Evolutionary conservation across 1,284 basidiomycete species (phyloP).

Genomic region (Ceratobasidium sp.): DNA sequence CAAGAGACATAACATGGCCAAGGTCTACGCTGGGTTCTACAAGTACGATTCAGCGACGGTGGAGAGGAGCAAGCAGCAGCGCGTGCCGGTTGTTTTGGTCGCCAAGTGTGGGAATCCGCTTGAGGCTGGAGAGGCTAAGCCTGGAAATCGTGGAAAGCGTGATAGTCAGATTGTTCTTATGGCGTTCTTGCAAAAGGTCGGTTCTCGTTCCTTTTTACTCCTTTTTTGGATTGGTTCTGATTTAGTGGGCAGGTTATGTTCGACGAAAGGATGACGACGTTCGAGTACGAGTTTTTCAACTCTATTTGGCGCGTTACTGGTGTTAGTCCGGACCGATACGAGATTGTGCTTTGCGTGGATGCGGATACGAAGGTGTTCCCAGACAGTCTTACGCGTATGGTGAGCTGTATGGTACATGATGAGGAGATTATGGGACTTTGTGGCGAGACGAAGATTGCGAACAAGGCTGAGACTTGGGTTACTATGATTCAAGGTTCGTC

Average conservation of each 20-base stretch:
- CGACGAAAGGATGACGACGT: slow-evolving; percentile 96
- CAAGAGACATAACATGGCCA: slow-evolving; percentile 95
- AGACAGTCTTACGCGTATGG: slow-evolving; percentile 86
- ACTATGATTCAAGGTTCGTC: slow-evolving; percentile 85
- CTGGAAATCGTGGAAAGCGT: slow-evolving; percentile 98
- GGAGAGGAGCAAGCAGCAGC: neutral
- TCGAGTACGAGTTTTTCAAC: too few species aligned
- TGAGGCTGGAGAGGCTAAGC: slow-evolving; percentile 85
- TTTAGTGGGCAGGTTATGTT: too few species aligned
- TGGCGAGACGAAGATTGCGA: slow-evolving; percentile 98
- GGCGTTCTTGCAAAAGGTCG: slow-evolving; percentile 99
- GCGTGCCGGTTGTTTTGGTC: slow-evolving; percentile 9
- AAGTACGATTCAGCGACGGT: slow-evolving; percentile 71
- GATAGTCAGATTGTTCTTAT: slow-evolving; percentile 99
- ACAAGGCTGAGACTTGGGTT: slow-evolving; percentile 98
- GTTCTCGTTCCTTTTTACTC: slow-evolving; percentile 95
- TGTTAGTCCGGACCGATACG: neutral
- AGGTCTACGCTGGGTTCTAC: slow-evolving; percentile 99
- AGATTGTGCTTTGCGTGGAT: slow-evolving; percentile 77
- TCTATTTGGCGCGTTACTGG: neutral
- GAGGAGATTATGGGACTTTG: slow-evolving; percentile 99
- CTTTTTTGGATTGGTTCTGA: too few species aligned
- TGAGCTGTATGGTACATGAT: slow-evolving; percentile 99
- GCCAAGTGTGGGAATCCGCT: slow-evolving; percentile 90
- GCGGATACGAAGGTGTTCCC: slow-evolving; percentile 96